These are phyloP conservation scores for Russula compacta DNA, from an alignment of 768 basidiomycete genomes.

Conservation along the genomic window DNA sequence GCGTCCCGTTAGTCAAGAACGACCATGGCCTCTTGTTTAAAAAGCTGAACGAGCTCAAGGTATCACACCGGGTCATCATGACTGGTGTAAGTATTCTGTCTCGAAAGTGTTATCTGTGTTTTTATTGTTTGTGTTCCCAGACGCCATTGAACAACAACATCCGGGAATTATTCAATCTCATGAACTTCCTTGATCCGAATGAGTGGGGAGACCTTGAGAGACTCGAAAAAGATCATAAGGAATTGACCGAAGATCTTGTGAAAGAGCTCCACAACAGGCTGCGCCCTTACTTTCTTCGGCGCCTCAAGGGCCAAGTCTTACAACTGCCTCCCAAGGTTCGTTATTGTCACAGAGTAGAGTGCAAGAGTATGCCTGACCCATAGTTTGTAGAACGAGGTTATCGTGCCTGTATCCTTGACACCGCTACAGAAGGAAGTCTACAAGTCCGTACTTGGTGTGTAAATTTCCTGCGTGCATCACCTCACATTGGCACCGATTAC, in stretches of 20 bases:
- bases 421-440: constrained; percentile 84
- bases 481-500: constrained; percentile 16
- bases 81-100: constrained; percentile 52
- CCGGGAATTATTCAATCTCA: constrained; percentile 90
- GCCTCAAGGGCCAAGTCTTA: constrained; percentile 88
- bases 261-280: constrained; percentile 70
- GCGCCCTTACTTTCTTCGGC: constrained; percentile 85
- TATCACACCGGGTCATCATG: constrained; percentile 76
- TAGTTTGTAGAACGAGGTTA: constrained; percentile 66
- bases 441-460: constrained; percentile 67
- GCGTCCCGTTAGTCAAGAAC: constrained; percentile 57
- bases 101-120: background rate
- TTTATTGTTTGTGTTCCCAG: constrained; percentile 27
- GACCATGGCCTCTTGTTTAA: constrained; percentile 73
- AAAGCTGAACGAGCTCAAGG: constrained; percentile 71
- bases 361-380: background rate
- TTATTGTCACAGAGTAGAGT: background rate
- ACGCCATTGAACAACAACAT: constrained; percentile 98
- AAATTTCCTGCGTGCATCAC: constrained; percentile 10
- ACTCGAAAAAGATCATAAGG: constrained; percentile 66
- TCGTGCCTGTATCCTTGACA: constrained; percentile 84
- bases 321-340: constrained; percentile 83
- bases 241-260: constrained; percentile 71
- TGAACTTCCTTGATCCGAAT: constrained; percentile 84
- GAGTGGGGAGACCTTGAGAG: constrained; percentile 69